These are phyloP conservation scores for Malania oleifera DNA, from an alignment of 164 flowering plant species.

Conservation along the genomic window DNA sequence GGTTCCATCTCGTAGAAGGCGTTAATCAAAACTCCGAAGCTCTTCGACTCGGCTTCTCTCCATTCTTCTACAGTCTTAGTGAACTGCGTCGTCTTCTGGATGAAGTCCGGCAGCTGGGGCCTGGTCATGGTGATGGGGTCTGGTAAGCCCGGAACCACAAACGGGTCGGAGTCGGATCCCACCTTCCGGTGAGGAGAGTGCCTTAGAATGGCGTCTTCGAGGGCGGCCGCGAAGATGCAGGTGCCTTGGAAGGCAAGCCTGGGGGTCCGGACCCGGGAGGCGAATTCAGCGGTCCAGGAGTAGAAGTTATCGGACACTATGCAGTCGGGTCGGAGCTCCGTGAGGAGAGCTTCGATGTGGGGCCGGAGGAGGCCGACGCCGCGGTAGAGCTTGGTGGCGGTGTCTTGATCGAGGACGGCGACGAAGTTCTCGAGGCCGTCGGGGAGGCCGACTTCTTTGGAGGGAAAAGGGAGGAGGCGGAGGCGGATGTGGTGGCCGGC, in stretches of 20 bases:
- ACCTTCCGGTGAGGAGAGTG: slow-evolving; percentile 23
- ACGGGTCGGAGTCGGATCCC: slow-evolving; percentile 16
- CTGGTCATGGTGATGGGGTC: slow-evolving; percentile 18
- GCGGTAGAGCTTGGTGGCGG: slow-evolving; percentile 10
- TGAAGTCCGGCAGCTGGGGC: slow-evolving; percentile 24
- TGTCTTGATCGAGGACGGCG: slow-evolving; percentile 2
- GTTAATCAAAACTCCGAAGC: slow-evolving; percentile 29
- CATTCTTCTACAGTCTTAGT: slow-evolving; percentile 13
- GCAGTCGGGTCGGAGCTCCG: slow-evolving; percentile 17
- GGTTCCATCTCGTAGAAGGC: slow-evolving; percentile 28
- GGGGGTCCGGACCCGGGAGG: slow-evolving; percentile 20
- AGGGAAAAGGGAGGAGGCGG: slow-evolving; percentile 1
- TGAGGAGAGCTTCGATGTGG: slow-evolving; percentile 7
- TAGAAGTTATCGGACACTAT: slow-evolving; percentile 25
- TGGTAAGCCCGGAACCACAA: slow-evolving; percentile 24
- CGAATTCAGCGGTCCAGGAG: slow-evolving; percentile 25
- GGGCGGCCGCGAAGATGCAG: slow-evolving; percentile 18
- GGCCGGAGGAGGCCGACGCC: slow-evolving; percentile 15
- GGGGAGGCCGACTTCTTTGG: slow-evolving; percentile 2
- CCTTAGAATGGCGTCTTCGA: not conserved
- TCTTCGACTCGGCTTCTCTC: slow-evolving; percentile 20
- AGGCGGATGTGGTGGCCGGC: not conserved
- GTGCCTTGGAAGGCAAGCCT: slow-evolving; percentile 26
- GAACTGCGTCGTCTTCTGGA: slow-evolving; percentile 8
- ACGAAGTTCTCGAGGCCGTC: slow-evolving; percentile 4